Evolutionary conservation across 2,329 filamentous ascomycete genomes (phyloP).

Genomic region (Hypoxylon sp.): DNA sequence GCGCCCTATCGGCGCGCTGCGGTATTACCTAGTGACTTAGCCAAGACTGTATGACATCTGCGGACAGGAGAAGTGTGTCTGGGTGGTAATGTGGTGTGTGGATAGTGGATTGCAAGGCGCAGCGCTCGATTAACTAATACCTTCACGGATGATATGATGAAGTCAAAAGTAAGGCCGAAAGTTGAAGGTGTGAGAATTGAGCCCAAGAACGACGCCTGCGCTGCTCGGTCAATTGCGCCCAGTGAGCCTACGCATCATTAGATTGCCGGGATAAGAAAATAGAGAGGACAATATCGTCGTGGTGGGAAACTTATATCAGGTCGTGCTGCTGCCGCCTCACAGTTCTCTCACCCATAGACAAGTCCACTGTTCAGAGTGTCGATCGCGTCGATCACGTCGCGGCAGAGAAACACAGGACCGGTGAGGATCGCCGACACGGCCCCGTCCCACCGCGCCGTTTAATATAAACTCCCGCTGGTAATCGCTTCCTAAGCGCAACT

Average conservation of each 20-base stretch:
- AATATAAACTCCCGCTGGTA: conserved; percentile 34
- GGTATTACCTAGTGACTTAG: conserved; percentile 20
- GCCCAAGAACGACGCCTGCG: background rate
- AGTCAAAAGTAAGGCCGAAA: conserved; percentile 5
- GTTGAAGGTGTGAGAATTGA: conserved; percentile 10
- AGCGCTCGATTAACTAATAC: conserved; percentile 1
- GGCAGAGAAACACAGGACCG: conserved; percentile 28
- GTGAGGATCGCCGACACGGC: conserved; percentile 33
- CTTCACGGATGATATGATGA: conserved; percentile 7
- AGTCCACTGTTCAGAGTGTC: conserved; percentile 17
- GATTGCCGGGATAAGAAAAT: conserved; percentile 23
- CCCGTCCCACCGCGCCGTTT: conserved; percentile 34
- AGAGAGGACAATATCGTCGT: conserved; percentile 14
- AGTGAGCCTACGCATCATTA: conserved; percentile 9
- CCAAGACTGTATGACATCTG: conserved; percentile 30
- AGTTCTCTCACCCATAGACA: conserved; percentile 14
- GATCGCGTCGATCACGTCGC: conserved; percentile 32
- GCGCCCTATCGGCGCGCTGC: conserved; percentile 10
- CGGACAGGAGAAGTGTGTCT: conserved; percentile 19
- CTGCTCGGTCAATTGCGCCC: conserved; percentile 12
- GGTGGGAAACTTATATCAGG: conserved; percentile 31
- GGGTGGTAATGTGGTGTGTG: conserved; percentile 23
- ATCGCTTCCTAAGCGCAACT: conserved; percentile 12
- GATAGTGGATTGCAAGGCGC: conserved; percentile 14
- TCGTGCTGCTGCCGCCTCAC: conserved; percentile 23